Percentiles rank a stretch among this genome's conserved stretches.
Conservation (phyloP, 495 filamentous ascomycete genomes). For the Tuber calosporum region DNA sequence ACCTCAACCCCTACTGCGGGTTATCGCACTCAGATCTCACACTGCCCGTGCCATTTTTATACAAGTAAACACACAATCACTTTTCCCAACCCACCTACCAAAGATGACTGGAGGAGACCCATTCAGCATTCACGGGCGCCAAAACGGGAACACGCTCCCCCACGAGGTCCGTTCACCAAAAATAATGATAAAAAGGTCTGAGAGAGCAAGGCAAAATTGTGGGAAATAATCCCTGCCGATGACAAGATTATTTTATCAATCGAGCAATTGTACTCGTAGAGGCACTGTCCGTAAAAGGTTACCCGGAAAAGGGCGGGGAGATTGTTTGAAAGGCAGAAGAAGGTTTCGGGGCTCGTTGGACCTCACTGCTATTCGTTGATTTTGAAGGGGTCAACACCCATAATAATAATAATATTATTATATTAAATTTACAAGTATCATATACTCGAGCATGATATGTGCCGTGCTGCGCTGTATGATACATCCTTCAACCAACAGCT, state of each 20-base stretch:
- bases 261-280: background rate
- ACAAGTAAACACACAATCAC: background rate
- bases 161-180: background rate
- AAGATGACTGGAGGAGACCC: background rate
- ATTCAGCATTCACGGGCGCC: background rate
- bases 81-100: background rate
- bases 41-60: background rate
- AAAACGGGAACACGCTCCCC: background rate
- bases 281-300: background rate
- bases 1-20: background rate
- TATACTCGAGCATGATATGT: background rate
- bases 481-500: background rate
- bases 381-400: background rate
- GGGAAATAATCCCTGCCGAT: constrained; percentile 2
- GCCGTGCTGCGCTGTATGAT: background rate
- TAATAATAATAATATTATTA: too few relatives aligned
- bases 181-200: background rate
- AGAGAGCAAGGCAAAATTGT: background rate
- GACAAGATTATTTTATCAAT: background rate
- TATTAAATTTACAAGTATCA: too few relatives aligned
- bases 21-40: background rate
- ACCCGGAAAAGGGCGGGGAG: background rate
- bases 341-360: background rate
- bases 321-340: background rate
- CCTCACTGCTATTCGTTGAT: background rate